A percentile compares a stretch with the other conserved stretches of the same genome.
Evolutionary conservation across 371 early-diverging fungal genomes (phyloP).

Genomic region (Homolaphlyctis polyrhiza): DNA sequence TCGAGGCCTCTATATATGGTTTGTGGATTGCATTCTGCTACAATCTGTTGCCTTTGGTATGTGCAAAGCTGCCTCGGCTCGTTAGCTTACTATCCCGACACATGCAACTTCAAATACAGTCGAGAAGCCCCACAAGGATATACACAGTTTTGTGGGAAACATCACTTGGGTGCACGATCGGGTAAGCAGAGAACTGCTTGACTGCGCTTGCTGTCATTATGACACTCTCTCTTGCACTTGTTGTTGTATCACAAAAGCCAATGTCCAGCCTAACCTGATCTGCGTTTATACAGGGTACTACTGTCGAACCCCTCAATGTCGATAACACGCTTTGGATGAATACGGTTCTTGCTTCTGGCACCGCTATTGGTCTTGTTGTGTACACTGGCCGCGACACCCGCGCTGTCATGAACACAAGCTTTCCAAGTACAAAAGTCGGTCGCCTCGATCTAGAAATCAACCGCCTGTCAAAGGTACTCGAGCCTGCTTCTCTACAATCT

Average conservation of each 20-base stretch:
- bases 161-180: constrained; percentile 36
- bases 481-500: not conserved
- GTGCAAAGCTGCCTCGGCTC: not conserved
- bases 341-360: constrained; percentile 94
- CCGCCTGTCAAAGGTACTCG: constrained; percentile 76
- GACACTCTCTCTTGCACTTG: not conserved
- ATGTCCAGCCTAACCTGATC: constrained; percentile 5
- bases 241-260: constrained; percentile 8
- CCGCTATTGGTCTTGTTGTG: constrained; percentile 87
- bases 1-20: constrained; percentile 74
- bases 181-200: too few species aligned
- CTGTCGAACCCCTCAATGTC: constrained; percentile 68
- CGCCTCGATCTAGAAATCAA: constrained; percentile 94
- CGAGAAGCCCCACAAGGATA: constrained; percentile 95
- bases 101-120: constrained; percentile 32
- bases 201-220: not conserved
- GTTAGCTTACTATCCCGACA: not conserved
- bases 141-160: constrained; percentile 91
- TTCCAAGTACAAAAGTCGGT: constrained; percentile 94
- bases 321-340: constrained; percentile 99
- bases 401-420: constrained; percentile 97
- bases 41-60: not conserved
- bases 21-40: constrained; percentile 6
- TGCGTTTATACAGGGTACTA: constrained; percentile 21
- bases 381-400: constrained; percentile 98